phyloP scores from a whole-genome alignment of 495 filamentous ascomycete genomes.

The Penicillium antarcticum region DNA sequence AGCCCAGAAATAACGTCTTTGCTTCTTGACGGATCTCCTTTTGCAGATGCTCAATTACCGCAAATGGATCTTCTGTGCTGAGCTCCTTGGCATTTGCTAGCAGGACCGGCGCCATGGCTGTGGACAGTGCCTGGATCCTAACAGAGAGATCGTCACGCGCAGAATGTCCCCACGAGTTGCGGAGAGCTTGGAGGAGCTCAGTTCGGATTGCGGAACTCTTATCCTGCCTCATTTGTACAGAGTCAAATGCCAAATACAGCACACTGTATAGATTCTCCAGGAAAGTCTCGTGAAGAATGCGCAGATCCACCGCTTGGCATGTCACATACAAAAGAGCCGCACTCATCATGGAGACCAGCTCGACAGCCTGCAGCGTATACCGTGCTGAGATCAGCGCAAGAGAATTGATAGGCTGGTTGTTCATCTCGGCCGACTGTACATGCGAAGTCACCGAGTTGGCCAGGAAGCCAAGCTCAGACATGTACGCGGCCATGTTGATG shows the following conservation, averaged over 20 bases:
- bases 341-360: no score
- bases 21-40: background rate
- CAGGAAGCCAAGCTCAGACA: conserved; percentile 52
- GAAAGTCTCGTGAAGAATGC: conserved; percentile 26
- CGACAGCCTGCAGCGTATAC: conserved; percentile 38
- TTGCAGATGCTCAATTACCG: background rate
- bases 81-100: background rate
- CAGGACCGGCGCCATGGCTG: background rate
- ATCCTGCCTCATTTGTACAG: no score
- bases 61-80: background rate
- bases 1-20: no score
- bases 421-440: conserved; percentile 53
- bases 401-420: conserved; percentile 56
- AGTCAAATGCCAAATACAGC: background rate
- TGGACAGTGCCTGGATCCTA: background rate
- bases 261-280: background rate
- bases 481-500: conserved; percentile 60
- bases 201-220: no score
- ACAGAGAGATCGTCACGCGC: background rate
- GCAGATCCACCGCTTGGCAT: no score
- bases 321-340: no score
- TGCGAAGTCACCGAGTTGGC: conserved; percentile 49
- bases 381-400: conserved; percentile 55
- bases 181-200: background rate
- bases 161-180: background rate